Base-by-base conservation (phyloP, 176 grass and related monocot genomes). In the Pontederia paniculata region DNA sequence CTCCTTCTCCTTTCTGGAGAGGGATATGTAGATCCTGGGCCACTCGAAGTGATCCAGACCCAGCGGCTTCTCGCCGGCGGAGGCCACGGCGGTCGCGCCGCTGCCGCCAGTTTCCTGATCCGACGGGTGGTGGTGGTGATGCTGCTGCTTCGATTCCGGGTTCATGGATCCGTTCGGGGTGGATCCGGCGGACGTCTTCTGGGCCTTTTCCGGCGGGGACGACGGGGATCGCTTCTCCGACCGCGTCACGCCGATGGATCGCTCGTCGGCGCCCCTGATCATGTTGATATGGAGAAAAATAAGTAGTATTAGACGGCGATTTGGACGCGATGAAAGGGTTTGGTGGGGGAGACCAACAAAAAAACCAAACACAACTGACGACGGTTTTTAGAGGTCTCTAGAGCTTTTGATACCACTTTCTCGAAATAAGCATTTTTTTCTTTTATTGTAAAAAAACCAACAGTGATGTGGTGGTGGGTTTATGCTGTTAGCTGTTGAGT, bases 1-100 rank as follows among this genome's bases (percentile, higher is more conserved):
- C 77, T 97, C 93, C 50, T 97, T 97, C 70, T 97, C 93, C 74
- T 83, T 97, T 61, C 86, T 90, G 15, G 93, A 82, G 22, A 97
- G 72, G 42, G 83, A 49, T 17, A 91, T 63, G 42, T 68, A 67
- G 45, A 97, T 91, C 14, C 86, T 79, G 0, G 93, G 86, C 93
- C 93, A 97, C 46, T 44, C 50, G n/a, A 67, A 67, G 15, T 37
- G 48, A n/a, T 67, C 50, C 28, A 67, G 50, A 9, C 37, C 43
- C 45, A 54, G 10, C 45, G 43, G 10, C 31, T 21, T 67, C 28
- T 67, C 64, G 28, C 16, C 21, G 8, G 46, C 14, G 14, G 45
- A 0, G 45, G n/a, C 21, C 14, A 22, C 14, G 42, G 45, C 2
- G 45, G 44, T 17, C 17, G 18, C 17, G 3, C 0, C 61, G 21